Evolutionary conservation across 1,284 basidiomycete species (phyloP), one percentile per base, ranked within the genome.

Genomic region (Porogramme epimiltina): DNA sequence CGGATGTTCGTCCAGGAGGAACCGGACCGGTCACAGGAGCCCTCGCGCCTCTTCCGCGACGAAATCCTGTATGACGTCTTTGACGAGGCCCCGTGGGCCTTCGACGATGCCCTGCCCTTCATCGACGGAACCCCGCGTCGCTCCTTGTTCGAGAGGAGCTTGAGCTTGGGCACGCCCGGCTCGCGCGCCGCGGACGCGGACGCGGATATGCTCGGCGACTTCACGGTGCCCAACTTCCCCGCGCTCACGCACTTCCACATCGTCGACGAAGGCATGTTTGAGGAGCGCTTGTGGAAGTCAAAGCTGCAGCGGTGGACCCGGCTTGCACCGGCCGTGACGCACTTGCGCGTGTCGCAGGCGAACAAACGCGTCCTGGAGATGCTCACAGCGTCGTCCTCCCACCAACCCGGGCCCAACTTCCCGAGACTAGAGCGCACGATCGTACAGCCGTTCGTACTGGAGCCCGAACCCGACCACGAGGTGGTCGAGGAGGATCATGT

Each of bases 221-320:
- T 16, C 34, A 18, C 8, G 9, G 9, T 16, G 20, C 38, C 47
- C n/a, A n/a, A n/a, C 9, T 58, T 58, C 42, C 56, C 56, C 1
- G 28, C 45, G 28, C 52, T 58, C 44, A 58, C 52, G 2, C 56
- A 58, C 33, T 50, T 58, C 9, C 56, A 58, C 42, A 40, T 55
- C 47, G 52, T 58, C 6, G 50, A 48, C 47, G 50, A 58, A 23
- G 56, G 56, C 45, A 23, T 33, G 19, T n/a, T n/a, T n/a, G 52
- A 52, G 42, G 40, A 37, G 44, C 28, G 45, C 22, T 43, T 46
- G 9, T 54, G 55, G 55, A 48, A 51, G 49, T 41, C 39, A 42
- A 57, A 51, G 39, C 43, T 57, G 22, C 52, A 51, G 18, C 15
- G 46, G 24, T 56, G 55, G 55, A 42, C 38, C 4, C 26, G 25